phyloP scores from a whole-genome alignment of 129 eudicot genomes.

The Sambucus nigra region DNA sequence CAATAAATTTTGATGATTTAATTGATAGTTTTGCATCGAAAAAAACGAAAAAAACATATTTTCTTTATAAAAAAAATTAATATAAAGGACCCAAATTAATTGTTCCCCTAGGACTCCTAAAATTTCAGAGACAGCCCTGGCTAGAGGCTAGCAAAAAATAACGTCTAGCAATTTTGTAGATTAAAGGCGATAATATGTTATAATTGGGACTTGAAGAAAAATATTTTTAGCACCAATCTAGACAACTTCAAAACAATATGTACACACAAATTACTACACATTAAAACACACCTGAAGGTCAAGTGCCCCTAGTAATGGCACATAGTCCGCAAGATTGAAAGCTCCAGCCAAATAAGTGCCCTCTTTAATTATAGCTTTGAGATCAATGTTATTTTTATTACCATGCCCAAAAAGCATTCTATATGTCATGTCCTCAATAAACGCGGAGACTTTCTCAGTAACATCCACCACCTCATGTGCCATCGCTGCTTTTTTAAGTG shows the following conservation, averaged over 20 bases:
- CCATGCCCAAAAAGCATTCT: slow-evolving; percentile 12
- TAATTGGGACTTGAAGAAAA: neutral
- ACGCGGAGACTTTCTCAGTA: neutral
- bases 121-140: no score
- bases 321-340: slow-evolving; percentile 15
- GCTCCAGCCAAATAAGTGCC: slow-evolving; percentile 1
- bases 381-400: slow-evolving; percentile 3
- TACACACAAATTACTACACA: neutral
- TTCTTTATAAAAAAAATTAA: no score
- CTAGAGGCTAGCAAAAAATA: no score
- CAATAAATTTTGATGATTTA: no score
- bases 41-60: no score
- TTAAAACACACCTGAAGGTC: slow-evolving; percentile 18
- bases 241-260: no score
- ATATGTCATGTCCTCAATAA: slow-evolving; percentile 15
- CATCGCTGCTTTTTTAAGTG: neutral
- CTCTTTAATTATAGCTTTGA: neutral
- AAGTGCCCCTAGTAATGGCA: slow-evolving; percentile 14
- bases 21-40: no score
- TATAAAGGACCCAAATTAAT: no score
- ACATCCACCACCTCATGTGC: slow-evolving; percentile 12
- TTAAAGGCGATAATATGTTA: no score
- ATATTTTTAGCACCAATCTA: neutral
- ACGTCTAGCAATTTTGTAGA: no score
- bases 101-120: no score